These are phyloP conservation scores for Sarocladium oryzae DNA, from an alignment of 2,329 filamentous ascomycete species.

Conservation along the genomic window DNA sequence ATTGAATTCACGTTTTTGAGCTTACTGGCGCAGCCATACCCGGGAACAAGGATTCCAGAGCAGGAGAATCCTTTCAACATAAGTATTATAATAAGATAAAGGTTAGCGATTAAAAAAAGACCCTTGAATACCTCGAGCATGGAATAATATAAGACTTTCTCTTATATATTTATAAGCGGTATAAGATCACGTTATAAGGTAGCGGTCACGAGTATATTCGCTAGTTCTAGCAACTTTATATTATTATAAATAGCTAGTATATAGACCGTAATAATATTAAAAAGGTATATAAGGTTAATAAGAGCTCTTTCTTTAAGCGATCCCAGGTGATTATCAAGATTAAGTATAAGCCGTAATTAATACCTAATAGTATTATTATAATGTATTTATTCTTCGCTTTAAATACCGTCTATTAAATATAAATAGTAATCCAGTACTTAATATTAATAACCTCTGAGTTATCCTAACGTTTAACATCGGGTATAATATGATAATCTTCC, in stretches of 20 bases:
- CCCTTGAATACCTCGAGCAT: constrained; percentile 14
- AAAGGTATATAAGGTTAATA: constrained; percentile 20
- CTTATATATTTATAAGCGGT: constrained; percentile 17
- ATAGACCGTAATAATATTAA: constrained; percentile 19
- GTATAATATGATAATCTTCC: constrained; percentile 21
- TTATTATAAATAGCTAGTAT: constrained; percentile 16
- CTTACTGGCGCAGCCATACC: too few species aligned
- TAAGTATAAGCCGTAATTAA: constrained; percentile 9
- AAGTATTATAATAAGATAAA: constrained; percentile 17
- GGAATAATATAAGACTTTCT: constrained; percentile 20
- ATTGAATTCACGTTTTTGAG: too few species aligned
- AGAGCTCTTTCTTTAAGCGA: not conserved
- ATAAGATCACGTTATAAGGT: constrained; percentile 19
- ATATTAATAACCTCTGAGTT: constrained; percentile 15
- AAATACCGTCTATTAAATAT: constrained; percentile 17
- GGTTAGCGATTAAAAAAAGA: constrained; percentile 16
- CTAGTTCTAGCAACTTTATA: constrained; percentile 22
- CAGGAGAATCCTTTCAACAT: too few species aligned
- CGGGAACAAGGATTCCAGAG: too few species aligned
- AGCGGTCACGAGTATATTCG: constrained; percentile 18
- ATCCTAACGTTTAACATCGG: constrained; percentile 24
- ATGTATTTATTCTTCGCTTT: constrained; percentile 18
- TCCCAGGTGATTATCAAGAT: not conserved
- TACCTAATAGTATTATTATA: constrained; percentile 17
- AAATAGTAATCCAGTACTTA: constrained; percentile 19